Base-by-base conservation (phyloP, 148 eudicot species). In the Silene latifolia region DNA sequence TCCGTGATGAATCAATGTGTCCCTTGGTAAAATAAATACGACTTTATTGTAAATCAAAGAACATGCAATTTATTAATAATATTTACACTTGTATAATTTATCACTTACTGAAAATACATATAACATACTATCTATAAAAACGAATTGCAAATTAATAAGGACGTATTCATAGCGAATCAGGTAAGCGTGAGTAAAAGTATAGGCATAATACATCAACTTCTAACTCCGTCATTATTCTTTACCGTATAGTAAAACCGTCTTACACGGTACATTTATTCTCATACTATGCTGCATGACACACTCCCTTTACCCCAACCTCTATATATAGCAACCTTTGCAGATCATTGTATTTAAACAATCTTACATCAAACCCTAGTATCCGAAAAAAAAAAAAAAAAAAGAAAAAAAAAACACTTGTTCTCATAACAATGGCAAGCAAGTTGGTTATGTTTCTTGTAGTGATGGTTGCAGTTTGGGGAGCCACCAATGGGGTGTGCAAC, bases 401-500 rank as follows among this genome's bases (percentile, higher is more conserved):
- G 11, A 72, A 5, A 74, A 44, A 12, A 75, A 18, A 29, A 18
- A 51, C 17, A 51, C 56, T 51, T 12, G 2, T 12, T 29, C 20
- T 15, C 12, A 21, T 14, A 61, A 71, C 15, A 23, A 67, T 80
- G 73, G 71, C 76, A 69, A 80, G 14, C 1, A 77, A 74, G 62
- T 48, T 75, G 21, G 56, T 67, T 1, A 10, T 79, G 27, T 79
- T 76, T 21, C 74, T 85, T 23, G 72, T 82, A 39, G 27, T 80
- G 67, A 42, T 79, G 69, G 66, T 80, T 58, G 71, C 76, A 4
- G 54, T 82, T 15, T 78, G 44, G 59, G 77, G 71, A 61, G 78
- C 63, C 56, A 77, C 69, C 24, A 3, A 78, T 15, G 91, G 86
- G 7, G 71, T 84, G 10, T 90, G 95, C 83, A 82, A 82, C 72